Percentiles rank a stretch among this genome's conserved stretches.
Evolutionary conservation across 192 early-diverging fungal genomes (phyloP).

Genomic region (Rhizophagus prolifer): DNA sequence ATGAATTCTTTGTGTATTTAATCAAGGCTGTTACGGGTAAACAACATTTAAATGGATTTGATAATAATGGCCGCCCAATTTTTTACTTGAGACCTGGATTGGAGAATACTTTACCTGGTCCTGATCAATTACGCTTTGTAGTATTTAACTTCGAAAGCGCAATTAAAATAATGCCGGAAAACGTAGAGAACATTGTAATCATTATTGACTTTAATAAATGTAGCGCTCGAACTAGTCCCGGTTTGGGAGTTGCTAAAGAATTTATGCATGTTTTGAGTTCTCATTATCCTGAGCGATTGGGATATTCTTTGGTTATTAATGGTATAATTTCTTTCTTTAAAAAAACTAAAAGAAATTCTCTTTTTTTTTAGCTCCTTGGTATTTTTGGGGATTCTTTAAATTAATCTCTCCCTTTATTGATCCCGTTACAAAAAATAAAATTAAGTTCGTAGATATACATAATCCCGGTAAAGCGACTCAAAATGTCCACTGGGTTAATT

Average conservation of each 20-base stretch:
- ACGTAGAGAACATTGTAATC: conserved; percentile 75
- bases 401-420: conserved; percentile 88
- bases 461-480: conserved; percentile 25
- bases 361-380: conserved; percentile 66
- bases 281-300: conserved; percentile 90
- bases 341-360: not conserved
- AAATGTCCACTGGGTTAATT: conserved; percentile 45
- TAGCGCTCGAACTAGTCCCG: conserved; percentile 64
- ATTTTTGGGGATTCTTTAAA: conserved; percentile 81
- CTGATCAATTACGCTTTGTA: conserved; percentile 76
- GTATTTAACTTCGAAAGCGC: conserved; percentile 80
- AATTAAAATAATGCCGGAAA: conserved; percentile 71
- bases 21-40: conserved; percentile 71
- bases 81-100: conserved; percentile 75
- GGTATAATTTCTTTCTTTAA: conserved; percentile 36
- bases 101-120: conserved; percentile 77
- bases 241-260: conserved; percentile 71
- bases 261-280: conserved; percentile 78
- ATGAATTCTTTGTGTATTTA: not conserved
- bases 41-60: conserved; percentile 81
- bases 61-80: conserved; percentile 70
- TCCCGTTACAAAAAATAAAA: conserved; percentile 84
- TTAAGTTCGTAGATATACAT: conserved; percentile 77
- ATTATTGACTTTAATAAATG: conserved; percentile 80
- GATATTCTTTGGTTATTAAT: conserved; percentile 67